phyloP scores from a whole-genome alignment of 129 eudicot species.

The Flaveria ramosissima region DNA sequence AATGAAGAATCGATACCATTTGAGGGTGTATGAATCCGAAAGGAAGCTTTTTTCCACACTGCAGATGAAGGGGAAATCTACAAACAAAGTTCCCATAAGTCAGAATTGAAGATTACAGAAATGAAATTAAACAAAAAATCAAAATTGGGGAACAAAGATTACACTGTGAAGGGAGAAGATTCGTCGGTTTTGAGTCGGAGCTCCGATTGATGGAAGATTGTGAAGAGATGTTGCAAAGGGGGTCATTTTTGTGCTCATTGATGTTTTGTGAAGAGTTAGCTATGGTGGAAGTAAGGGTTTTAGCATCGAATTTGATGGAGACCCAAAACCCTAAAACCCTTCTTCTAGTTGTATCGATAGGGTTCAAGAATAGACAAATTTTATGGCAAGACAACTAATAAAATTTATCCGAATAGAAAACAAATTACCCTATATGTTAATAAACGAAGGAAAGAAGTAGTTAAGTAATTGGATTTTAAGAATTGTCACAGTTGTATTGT shows the following conservation, averaged over 20 bases:
- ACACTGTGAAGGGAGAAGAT: constrained; percentile 18
- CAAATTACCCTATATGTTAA: no score
- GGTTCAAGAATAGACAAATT: constrained; percentile 14
- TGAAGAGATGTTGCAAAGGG: constrained; percentile 20
- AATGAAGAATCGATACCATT: constrained; percentile 32
- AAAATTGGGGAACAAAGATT: neutral
- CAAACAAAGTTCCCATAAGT: neutral
- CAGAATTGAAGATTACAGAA: neutral
- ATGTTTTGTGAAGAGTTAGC: neutral
- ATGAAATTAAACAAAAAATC: neutral
- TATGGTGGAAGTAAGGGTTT: constrained; percentile 28
- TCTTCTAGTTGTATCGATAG: neutral
- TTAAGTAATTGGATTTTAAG: no score
- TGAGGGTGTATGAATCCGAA: constrained; percentile 33
- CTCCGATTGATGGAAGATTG: constrained; percentile 28
- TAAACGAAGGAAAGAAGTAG: no score
- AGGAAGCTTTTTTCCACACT: constrained; percentile 24
- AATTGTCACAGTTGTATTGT: no score
- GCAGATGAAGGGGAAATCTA: constrained; percentile 29
- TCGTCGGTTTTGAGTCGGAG: constrained; percentile 21
- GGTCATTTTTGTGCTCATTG: constrained; percentile 20
- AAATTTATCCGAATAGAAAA: neutral
- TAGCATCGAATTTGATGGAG: constrained; percentile 21
- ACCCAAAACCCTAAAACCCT: constrained; percentile 34
- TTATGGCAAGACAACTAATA: no score